A percentile compares a stretch with the other conserved stretches of the same genome.
Conservation (phyloP, 1,284 basidiomycete species). For the Naganishia sp. region DNA sequence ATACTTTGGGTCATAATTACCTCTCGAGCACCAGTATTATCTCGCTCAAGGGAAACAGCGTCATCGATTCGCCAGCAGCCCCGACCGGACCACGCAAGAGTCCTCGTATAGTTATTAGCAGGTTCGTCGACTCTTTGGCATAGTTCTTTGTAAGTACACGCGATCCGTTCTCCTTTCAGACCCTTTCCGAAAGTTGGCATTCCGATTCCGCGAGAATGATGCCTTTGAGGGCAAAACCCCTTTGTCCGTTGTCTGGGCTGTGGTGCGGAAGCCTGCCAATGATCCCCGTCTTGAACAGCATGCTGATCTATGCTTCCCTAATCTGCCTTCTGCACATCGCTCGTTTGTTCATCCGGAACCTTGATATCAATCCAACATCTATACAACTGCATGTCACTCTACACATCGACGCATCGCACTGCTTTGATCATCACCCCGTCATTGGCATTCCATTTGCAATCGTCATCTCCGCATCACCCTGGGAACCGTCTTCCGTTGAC, state of each 20-base stretch:
- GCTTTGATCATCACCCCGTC: too few species aligned
- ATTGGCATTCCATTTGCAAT: background rate
- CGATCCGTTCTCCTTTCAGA: background rate
- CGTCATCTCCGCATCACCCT: background rate
- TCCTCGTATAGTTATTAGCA: conserved; percentile 16
- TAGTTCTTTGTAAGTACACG: conserved; percentile 18
- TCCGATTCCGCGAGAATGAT: background rate
- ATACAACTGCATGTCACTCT: too few species aligned
- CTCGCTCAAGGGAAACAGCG: background rate
- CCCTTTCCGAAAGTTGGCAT: background rate
- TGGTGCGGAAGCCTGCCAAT: background rate
- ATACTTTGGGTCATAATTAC: conserved; percentile 21
- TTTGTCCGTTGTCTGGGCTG: background rate
- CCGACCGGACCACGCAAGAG: conserved; percentile 27
- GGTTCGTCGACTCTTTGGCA: conserved; percentile 29
- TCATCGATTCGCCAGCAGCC: background rate
- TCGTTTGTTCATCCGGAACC: background rate
- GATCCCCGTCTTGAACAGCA: background rate
- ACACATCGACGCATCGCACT: too few species aligned
- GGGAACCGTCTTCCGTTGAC: background rate
- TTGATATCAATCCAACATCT: too few species aligned
- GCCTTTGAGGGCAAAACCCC: background rate
- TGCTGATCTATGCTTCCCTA: background rate
- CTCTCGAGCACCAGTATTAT: conserved; percentile 22
- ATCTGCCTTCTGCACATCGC: background rate